Conservation (phyloP, 192 early-diverging fungal genomes). For the Podochytrium sp. region DNA sequence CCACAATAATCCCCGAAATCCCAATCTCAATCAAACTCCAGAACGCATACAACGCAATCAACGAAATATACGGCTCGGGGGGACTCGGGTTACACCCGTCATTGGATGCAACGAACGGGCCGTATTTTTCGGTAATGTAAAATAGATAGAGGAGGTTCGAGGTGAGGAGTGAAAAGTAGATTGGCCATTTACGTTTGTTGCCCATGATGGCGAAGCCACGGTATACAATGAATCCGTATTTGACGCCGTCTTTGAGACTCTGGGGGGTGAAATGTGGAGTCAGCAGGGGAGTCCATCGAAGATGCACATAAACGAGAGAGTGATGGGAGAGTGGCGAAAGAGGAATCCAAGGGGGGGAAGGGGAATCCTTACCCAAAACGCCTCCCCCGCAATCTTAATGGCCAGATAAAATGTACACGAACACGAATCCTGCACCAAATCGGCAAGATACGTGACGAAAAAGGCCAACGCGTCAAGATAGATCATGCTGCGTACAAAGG, state of each 20-base stretch:
- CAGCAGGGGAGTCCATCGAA: too few relatives aligned
- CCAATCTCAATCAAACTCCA: conserved; percentile 15
- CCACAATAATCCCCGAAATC: conserved; percentile 3
- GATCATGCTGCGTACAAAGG: conserved; percentile 33
- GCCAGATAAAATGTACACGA: conserved; percentile 1
- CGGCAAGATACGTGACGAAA: conserved; percentile 20
- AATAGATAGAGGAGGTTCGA: not conserved
- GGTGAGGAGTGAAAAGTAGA: not conserved
- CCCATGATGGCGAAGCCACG: conserved; percentile 16
- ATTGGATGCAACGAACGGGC: not conserved
- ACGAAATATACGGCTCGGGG: conserved; percentile 2
- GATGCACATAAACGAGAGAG: too few relatives aligned
- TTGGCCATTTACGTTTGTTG: conserved; percentile 12
- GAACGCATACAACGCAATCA: conserved; percentile 13
- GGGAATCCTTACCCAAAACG: not conserved
- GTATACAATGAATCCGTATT: conserved; percentile 21
- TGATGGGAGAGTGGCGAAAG: too few relatives aligned
- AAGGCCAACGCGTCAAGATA: conserved; percentile 36
- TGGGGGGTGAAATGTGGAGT: not conserved
- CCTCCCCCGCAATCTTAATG: not conserved
- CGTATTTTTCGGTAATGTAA: not conserved
- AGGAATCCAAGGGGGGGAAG: not conserved
- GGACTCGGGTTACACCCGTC: not conserved
- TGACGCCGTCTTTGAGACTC: conserved; percentile 22
- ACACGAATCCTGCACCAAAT: not conserved